phyloP scores from a whole-genome alignment of 345 rosid species.

The Raphanus raphanistrum region DNA sequence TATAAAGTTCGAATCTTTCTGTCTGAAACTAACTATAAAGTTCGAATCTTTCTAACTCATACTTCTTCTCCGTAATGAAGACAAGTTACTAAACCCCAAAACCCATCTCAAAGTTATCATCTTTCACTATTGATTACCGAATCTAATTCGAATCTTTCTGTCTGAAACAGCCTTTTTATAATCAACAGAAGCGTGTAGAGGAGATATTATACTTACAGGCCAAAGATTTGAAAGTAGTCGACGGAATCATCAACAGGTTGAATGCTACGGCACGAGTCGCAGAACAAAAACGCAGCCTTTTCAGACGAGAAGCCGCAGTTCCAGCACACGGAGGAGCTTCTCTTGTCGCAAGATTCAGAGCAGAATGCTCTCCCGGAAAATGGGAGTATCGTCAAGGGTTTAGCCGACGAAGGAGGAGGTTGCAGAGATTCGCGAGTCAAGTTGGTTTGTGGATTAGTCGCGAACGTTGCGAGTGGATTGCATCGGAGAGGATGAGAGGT shows the following conservation, averaged over 20 bases:
- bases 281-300: conserved; percentile 56
- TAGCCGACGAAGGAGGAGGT: conserved; percentile 10
- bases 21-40: not conserved
- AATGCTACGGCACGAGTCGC: conserved; percentile 66
- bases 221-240: conserved; percentile 78
- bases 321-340: conserved; percentile 56
- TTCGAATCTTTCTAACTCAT: not conserved
- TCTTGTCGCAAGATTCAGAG: conserved; percentile 37
- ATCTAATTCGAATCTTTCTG: not conserved
- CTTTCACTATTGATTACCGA: not conserved
- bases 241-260: conserved; percentile 80
- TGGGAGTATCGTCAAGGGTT: conserved; percentile 1
- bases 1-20: not conserved
- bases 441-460: conserved; percentile 18
- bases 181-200: not conserved
- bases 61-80: not conserved
- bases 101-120: conserved; percentile 15
- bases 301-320: conserved; percentile 52
- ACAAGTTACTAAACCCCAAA: conserved; percentile 7
- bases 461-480: conserved; percentile 16
- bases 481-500: not conserved
- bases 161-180: not conserved
- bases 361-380: conserved; percentile 40
- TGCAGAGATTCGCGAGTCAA: conserved; percentile 29
- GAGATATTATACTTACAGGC: conserved; percentile 54